phyloP scores from a whole-genome alignment of 2,329 filamentous ascomycete species.

The Sporothrix schenckii region DNA sequence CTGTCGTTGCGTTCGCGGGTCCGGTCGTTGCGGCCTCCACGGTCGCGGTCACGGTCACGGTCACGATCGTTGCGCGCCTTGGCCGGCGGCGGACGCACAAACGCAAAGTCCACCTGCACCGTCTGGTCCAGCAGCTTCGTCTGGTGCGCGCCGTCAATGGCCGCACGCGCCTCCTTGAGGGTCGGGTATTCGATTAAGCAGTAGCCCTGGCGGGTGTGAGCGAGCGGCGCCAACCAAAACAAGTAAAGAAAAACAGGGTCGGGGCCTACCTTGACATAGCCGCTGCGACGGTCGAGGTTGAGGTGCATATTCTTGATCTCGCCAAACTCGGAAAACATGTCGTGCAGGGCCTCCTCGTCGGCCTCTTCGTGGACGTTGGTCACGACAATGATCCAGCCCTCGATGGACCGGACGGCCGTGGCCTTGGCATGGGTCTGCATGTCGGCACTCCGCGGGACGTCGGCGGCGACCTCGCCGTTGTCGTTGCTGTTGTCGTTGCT shows the following conservation, averaged over 20 bases:
- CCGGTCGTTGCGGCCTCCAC: constrained; percentile 19
- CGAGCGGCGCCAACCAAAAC: not conserved
- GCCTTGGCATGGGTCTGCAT: constrained; percentile 75
- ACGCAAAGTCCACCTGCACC: constrained; percentile 79
- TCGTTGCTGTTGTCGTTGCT: constrained; percentile 42
- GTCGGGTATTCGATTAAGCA: constrained; percentile 83
- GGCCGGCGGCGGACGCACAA: constrained; percentile 74
- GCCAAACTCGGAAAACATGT: constrained; percentile 80
- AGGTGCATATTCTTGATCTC: constrained; percentile 86
- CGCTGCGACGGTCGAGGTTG: constrained; percentile 78
- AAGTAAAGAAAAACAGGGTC: not conserved
- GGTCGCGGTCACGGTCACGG: constrained; percentile 36
- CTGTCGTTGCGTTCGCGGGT: constrained; percentile 9
- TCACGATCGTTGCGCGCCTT: constrained; percentile 47
- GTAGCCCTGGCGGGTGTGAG: constrained; percentile 64
- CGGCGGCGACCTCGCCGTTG: not conserved
- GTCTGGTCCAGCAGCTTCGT: constrained; percentile 81
- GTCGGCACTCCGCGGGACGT: constrained; percentile 47
- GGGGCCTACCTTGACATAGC: constrained; percentile 77
- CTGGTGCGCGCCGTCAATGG: constrained; percentile 76
- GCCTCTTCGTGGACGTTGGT: constrained; percentile 89
- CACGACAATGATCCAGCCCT: constrained; percentile 86
- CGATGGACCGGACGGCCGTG: constrained; percentile 81
- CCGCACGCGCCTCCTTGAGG: constrained; percentile 75
- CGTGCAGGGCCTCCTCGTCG: constrained; percentile 78